Conservation (phyloP, 345 rosid genomes). For the Populus davidiana region DNA sequence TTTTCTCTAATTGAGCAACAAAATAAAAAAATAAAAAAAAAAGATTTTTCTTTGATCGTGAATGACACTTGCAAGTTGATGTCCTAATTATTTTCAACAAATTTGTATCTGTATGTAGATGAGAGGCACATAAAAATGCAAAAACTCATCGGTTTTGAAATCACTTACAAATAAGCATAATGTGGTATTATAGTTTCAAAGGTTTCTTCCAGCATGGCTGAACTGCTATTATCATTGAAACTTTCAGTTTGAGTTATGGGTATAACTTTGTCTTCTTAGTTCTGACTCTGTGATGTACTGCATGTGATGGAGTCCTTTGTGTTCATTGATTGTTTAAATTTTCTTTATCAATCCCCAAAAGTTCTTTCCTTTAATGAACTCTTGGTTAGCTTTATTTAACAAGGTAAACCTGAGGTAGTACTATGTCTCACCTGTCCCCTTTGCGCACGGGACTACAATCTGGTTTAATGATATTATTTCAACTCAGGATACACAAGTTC, state of each 20-base stretch:
- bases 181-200: not conserved
- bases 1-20: not conserved
- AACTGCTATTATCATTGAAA: not conserved
- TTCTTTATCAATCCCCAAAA: not conserved
- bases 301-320: not conserved
- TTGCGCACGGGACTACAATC: not conserved
- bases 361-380: not conserved
- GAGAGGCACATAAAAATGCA: no score
- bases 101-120: no score
- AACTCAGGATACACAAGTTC: not conserved
- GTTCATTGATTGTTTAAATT: not conserved
- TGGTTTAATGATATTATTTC: not conserved
- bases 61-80: not conserved
- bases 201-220: not conserved
- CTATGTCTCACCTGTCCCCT: not conserved
- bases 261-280: not conserved
- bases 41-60: not conserved
- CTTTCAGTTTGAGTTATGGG: not conserved
- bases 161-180: not conserved
- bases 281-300: not conserved
- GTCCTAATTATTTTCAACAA: not conserved
- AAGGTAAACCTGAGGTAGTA: not conserved
- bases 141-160: not conserved
- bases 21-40: no score
- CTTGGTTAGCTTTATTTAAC: not conserved